Conservation (phyloP, 371 early-diverging fungal genomes). For the Mucor mucedo region DNA sequence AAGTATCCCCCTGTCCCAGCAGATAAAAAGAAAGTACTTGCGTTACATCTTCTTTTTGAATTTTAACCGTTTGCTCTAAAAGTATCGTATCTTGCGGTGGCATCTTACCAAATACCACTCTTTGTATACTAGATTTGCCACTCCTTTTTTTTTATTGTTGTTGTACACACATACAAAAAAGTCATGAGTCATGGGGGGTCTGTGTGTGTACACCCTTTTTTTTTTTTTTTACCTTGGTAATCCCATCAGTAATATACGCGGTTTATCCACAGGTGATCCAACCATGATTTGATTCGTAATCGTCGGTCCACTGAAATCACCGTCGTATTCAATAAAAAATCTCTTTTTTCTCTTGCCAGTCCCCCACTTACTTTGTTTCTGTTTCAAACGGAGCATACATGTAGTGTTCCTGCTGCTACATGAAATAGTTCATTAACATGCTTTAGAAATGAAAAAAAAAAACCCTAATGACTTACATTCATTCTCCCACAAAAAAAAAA, state of each 20-base stretch:
- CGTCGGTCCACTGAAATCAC: conserved; percentile 13
- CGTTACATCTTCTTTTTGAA: conserved; percentile 76
- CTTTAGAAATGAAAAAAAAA: too few species aligned
- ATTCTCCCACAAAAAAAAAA: too few species aligned
- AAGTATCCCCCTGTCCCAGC: not conserved
- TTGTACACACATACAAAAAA: not conserved
- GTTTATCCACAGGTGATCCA: conserved; percentile 38
- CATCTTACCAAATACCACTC: conserved; percentile 92
- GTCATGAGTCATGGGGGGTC: not conserved
- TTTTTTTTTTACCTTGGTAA: conserved; percentile 53
- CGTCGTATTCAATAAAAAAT: not conserved
- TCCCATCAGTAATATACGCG: conserved; percentile 70
- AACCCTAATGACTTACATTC: too few species aligned
- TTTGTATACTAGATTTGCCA: conserved; percentile 91
- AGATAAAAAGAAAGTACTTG: conserved; percentile 24
- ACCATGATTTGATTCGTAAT: conserved; percentile 27
- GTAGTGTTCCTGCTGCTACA: not conserved
- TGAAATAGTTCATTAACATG: too few species aligned
- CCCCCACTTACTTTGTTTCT: conserved; percentile 9
- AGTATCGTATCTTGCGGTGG: conserved; percentile 89
- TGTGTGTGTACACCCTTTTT: not conserved
- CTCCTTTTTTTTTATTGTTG: conserved; percentile 56
- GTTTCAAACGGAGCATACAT: conserved; percentile 19
- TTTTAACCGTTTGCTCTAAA: conserved; percentile 82
- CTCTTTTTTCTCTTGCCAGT: too few species aligned